Evolutionary conservation across 192 early-diverging fungal species (phyloP).

Genomic region (Dissophora globulifera): DNA sequence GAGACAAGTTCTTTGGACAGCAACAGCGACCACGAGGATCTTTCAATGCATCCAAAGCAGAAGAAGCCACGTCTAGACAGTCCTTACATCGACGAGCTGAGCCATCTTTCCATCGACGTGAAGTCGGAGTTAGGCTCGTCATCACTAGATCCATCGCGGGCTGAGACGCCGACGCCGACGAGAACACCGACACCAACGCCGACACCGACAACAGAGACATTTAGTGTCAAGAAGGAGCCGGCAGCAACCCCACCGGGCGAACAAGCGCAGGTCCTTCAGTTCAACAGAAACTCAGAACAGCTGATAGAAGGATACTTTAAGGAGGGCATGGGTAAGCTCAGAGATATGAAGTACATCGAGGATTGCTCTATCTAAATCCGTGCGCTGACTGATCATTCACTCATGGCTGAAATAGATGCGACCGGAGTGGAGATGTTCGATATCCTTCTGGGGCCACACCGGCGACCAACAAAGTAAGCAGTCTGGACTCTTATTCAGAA

Average conservation of each 20-base stretch:
- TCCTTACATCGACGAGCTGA: constrained; percentile 4
- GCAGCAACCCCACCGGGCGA: background rate
- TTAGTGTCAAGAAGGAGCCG: background rate
- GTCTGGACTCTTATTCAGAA: background rate
- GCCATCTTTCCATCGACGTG: background rate
- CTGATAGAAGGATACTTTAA: constrained; percentile 40
- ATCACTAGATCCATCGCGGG: background rate
- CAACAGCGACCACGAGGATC: background rate
- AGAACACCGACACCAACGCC: background rate
- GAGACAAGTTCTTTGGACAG: background rate
- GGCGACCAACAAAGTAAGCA: constrained; percentile 37
- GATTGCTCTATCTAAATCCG: background rate
- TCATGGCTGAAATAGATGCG: constrained; percentile 11
- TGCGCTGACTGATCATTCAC: constrained; percentile 1
- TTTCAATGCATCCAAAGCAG: background rate
- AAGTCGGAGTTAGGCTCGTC: background rate
- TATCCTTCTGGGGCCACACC: constrained; percentile 30
- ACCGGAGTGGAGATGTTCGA: constrained; percentile 46
- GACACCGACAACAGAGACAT: background rate
- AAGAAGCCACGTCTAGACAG: constrained; percentile 19
- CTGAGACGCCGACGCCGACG: background rate
- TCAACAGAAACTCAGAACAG: constrained; percentile 43
- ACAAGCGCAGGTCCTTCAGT: constrained; percentile 8
- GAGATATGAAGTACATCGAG: background rate
- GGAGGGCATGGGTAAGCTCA: constrained; percentile 34